These are phyloP conservation scores for Ceratocystis eucalypticola DNA, from an alignment of 2,329 filamentous ascomycete species.

Conservation along the genomic window DNA sequence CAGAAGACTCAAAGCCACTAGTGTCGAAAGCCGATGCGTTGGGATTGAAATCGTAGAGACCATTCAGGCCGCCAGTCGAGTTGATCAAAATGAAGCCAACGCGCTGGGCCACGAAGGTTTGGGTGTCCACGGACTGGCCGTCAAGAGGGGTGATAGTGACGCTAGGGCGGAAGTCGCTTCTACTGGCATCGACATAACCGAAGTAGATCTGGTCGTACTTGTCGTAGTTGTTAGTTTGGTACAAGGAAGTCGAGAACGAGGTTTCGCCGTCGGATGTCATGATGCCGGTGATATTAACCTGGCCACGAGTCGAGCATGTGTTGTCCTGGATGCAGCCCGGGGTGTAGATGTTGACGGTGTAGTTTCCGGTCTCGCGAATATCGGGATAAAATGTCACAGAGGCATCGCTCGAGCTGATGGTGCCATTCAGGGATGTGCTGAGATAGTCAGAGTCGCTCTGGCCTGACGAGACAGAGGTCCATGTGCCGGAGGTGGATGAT, in stretches of 20 bases:
- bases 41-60: conserved; percentile 79
- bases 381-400: conserved; percentile 71
- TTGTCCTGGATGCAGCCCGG: conserved; percentile 75
- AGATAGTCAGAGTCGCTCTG: conserved; percentile 66
- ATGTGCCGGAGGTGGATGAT: conserved; percentile 59
- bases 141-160: conserved; percentile 61
- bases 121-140: conserved; percentile 45
- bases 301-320: conserved; percentile 62
- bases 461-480: conserved; percentile 51
- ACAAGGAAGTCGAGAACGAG: conserved; percentile 48
- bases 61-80: conserved; percentile 70
- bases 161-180: conserved; percentile 58
- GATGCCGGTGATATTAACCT: conserved; percentile 65
- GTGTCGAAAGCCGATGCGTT: conserved; percentile 33
- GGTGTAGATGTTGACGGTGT: conserved; percentile 81
- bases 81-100: conserved; percentile 64
- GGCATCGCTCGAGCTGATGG: conserved; percentile 44
- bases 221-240: conserved; percentile 88
- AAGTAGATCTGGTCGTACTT: conserved; percentile 92
- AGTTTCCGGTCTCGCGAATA: conserved; percentile 79
- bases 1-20: conserved; percentile 54
- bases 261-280: conserved; percentile 42
- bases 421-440: conserved; percentile 38
- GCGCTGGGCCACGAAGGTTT: conserved; percentile 80
- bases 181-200: conserved; percentile 66